Percentiles rank a stretch among this genome's conserved stretches.
Evolutionary conservation across 2,329 filamentous ascomycete species (phyloP).

Genomic region (Hirsutella minnesotensis): DNA sequence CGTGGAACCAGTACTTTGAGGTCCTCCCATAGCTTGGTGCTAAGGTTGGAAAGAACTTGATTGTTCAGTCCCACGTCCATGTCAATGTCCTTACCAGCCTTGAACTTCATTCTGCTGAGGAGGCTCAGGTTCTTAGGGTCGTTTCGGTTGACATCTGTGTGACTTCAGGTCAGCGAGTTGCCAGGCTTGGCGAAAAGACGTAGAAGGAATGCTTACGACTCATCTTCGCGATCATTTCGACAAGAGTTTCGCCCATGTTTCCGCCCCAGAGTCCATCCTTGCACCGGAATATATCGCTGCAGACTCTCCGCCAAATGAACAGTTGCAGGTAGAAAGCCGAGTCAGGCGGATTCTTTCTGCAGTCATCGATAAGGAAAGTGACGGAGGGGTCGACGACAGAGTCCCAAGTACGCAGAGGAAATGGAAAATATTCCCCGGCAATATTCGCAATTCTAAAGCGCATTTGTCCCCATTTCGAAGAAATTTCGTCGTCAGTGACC

Average conservation of each 20-base stretch:
- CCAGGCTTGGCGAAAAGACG: no score
- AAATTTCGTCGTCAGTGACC: neutral
- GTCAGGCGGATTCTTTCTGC: neutral
- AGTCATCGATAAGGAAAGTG: neutral
- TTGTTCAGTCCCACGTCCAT: neutral
- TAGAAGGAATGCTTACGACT: neutral
- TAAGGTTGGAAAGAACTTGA: neutral
- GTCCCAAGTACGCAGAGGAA: no score
- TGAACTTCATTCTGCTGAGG: constrained; percentile 2
- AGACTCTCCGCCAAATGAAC: neutral
- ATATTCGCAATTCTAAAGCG: neutral
- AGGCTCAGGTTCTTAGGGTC: neutral
- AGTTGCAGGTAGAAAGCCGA: neutral
- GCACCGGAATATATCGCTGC: neutral
- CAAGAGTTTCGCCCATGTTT: neutral
- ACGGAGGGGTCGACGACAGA: neutral
- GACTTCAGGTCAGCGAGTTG: neutral
- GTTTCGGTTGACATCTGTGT: neutral
- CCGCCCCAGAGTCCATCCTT: neutral
- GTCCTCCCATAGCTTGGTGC: neutral
- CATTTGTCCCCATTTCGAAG: neutral
- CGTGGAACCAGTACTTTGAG: neutral
- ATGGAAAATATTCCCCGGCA: neutral
- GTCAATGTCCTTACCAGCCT: constrained; percentile 1
- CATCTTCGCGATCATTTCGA: neutral